A percentile compares a stretch with the other conserved stretches of the same genome.
These are phyloP conservation scores for Proliferodiscus dingleyae DNA, from an alignment of 2,329 filamentous ascomycete genomes.

Conservation along the genomic window DNA sequence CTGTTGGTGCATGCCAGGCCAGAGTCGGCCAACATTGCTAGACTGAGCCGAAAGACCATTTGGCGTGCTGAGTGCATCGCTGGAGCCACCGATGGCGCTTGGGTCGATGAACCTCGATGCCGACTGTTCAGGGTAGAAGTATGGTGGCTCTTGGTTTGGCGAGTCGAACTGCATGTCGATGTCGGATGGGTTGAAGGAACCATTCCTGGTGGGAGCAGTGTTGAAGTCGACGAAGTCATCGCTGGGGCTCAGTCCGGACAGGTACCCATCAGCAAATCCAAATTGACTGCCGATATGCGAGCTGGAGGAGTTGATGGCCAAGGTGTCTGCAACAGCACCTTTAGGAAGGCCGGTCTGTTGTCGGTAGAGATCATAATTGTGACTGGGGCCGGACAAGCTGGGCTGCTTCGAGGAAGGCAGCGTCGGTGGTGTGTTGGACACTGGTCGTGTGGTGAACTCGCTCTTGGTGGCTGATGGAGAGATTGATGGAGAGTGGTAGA, in stretches of 20 bases:
- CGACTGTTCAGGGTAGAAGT: slow-evolving; percentile 54
- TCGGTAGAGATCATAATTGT: slow-evolving; percentile 92
- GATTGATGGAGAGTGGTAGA: slow-evolving; percentile 56
- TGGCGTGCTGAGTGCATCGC: slow-evolving; percentile 45
- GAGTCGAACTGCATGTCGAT: slow-evolving; percentile 68
- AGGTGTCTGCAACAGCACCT: slow-evolving; percentile 73
- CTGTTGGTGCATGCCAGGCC: slow-evolving; percentile 90
- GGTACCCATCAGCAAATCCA: slow-evolving; percentile 41
- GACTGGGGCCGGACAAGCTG: slow-evolving; percentile 73
- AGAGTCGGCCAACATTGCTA: slow-evolving; percentile 66
- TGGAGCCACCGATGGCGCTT: slow-evolving; percentile 61
- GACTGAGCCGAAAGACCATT: slow-evolving; percentile 44
- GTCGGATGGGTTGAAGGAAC: slow-evolving; percentile 53
- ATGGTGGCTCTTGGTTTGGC: slow-evolving; percentile 49
- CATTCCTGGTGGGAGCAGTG: slow-evolving; percentile 55
- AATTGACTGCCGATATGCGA: slow-evolving; percentile 42
- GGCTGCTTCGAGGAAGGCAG: slow-evolving; percentile 52
- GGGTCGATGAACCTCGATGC: slow-evolving; percentile 62
- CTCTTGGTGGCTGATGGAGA: slow-evolving; percentile 53
- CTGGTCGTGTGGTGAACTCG: slow-evolving; percentile 45
- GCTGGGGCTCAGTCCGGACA: slow-evolving; percentile 52
- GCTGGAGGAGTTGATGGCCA: slow-evolving; percentile 66
- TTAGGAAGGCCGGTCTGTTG: slow-evolving; percentile 92
- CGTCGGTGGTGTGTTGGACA: slow-evolving; percentile 48
- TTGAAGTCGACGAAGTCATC: slow-evolving; percentile 71